Conservation (phyloP, 2,329 filamentous ascomycete species). For the Cordyceps militaris region DNA sequence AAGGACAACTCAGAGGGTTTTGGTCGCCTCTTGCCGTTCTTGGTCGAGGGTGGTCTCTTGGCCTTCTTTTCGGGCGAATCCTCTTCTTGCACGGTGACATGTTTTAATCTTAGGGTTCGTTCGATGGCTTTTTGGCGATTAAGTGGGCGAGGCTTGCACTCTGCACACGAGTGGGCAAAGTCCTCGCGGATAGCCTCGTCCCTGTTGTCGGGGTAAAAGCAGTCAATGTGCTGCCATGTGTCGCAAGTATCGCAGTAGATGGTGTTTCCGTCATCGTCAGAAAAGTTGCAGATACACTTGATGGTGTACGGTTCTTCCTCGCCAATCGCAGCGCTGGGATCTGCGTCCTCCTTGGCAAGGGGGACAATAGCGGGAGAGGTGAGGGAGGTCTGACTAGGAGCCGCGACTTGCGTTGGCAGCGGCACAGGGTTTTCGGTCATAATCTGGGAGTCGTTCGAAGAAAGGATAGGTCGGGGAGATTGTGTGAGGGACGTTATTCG, state of each 20-base stretch:
- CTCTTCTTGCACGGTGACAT: conserved; percentile 33
- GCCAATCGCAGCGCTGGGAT: conserved; percentile 42
- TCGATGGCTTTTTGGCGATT: conserved; percentile 70
- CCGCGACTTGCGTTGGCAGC: conserved; percentile 48
- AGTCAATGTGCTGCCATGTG: conserved; percentile 97
- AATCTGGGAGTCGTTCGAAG: conserved; percentile 45
- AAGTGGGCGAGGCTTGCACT: conserved; percentile 73
- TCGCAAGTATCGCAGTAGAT: conserved; percentile 95
- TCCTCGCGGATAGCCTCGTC: conserved; percentile 63
- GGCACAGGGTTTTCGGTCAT: conserved; percentile 54
- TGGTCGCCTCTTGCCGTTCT: conserved; percentile 72
- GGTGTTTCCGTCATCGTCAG: conserved; percentile 94
- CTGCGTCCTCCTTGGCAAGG: conserved; percentile 33
- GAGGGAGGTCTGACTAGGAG: conserved; percentile 46
- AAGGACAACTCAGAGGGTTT: conserved; percentile 62
- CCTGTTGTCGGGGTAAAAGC: conserved; percentile 76
- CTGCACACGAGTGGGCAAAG: conserved; percentile 78
- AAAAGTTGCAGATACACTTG: conserved; percentile 92
- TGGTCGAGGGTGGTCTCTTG: conserved; percentile 70
- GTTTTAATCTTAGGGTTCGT: conserved; percentile 55
- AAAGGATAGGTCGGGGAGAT: conserved; percentile 18
- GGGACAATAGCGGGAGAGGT: conserved; percentile 25
- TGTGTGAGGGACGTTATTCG: conserved; percentile 29
- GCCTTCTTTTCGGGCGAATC: conserved; percentile 59
- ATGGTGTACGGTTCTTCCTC: conserved; percentile 87